Conservation (phyloP, 2,329 filamentous ascomycete species). For the Thelonectria blattea region DNA sequence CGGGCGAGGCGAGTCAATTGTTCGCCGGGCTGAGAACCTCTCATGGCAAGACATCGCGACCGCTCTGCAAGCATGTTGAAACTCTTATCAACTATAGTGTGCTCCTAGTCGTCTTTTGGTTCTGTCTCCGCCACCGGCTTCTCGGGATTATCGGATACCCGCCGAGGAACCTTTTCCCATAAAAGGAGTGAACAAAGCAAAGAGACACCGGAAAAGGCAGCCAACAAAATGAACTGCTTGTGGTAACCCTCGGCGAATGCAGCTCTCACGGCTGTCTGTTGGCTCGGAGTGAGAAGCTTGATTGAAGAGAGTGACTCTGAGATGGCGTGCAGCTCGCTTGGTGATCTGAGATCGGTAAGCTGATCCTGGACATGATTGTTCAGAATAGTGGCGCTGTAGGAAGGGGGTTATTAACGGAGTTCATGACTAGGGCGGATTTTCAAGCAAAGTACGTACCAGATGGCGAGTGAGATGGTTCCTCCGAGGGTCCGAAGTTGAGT, state of each 20-base stretch:
- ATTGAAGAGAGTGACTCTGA: not conserved
- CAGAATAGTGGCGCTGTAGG: not conserved
- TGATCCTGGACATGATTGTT: not conserved
- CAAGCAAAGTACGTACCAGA: conserved; percentile 2
- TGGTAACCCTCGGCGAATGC: conserved; percentile 2
- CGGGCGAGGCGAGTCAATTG: no score
- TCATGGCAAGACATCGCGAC: no score
- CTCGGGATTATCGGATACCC: not conserved
- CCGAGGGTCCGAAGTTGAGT: conserved; percentile 26
- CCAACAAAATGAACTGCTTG: not conserved
- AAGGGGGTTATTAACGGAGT: not conserved
- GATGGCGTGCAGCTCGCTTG: not conserved
- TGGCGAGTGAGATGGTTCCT: conserved; percentile 26
- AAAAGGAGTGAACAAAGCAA: not conserved
- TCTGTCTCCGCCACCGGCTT: not conserved
- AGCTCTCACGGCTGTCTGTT: not conserved
- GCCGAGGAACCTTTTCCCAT: not conserved
- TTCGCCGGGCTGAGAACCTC: no score
- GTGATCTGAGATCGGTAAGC: not conserved
- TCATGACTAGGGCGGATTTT: not conserved
- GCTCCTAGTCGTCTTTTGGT: no score
- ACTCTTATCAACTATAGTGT: no score
- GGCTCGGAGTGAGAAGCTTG: not conserved
- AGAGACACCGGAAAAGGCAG: not conserved
- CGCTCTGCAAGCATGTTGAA: not conserved